A percentile compares a stretch with the other conserved stretches of the same genome.
Evolutionary conservation across 2,329 filamentous ascomycete genomes (phyloP).

Genomic region (Penicillium sp.): DNA sequence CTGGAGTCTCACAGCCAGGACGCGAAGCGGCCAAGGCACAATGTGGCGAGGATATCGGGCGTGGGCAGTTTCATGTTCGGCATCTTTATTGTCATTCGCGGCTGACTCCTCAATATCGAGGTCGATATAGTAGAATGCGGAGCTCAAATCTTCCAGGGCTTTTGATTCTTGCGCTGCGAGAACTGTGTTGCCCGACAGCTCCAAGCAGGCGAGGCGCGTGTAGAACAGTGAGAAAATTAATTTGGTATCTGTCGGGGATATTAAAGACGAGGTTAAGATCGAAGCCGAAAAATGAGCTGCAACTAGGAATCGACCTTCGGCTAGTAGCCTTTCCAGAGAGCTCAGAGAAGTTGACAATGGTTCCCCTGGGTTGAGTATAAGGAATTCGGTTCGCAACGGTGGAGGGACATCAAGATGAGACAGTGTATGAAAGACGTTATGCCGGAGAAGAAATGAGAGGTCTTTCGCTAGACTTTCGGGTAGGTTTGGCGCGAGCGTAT

Average conservation of each 20-base stretch:
- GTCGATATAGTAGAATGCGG: conserved; percentile 52
- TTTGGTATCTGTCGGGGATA: conserved; percentile 51
- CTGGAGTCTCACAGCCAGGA: conserved; percentile 78
- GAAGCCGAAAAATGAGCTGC: conserved; percentile 57
- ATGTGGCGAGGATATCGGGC: conserved; percentile 64
- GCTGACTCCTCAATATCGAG: conserved; percentile 22
- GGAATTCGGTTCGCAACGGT: conserved; percentile 65
- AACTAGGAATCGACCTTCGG: conserved; percentile 71
- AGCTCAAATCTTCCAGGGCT: conserved; percentile 58
- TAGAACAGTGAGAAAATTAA: conserved; percentile 76
- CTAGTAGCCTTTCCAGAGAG: conserved; percentile 62
- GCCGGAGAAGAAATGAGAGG: conserved; percentile 73
- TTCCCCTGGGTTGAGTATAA: conserved; percentile 60
- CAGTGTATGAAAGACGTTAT: conserved; percentile 78
- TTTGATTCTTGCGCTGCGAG: conserved; percentile 64
- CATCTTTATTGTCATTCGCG: conserved; percentile 54
- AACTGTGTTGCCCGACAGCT: conserved; percentile 69
- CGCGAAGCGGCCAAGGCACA: conserved; percentile 81
- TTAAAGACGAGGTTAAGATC: conserved; percentile 42
- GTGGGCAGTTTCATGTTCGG: conserved; percentile 61
- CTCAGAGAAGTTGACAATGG: conserved; percentile 43
- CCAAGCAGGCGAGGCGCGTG: conserved; percentile 74
- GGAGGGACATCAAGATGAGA: conserved; percentile 58
- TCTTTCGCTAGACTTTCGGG: conserved; percentile 57
- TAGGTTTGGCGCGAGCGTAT: conserved; percentile 35